Conservation (phyloP, 805 yeast genomes). For the Kuraishia ogatae region DNA sequence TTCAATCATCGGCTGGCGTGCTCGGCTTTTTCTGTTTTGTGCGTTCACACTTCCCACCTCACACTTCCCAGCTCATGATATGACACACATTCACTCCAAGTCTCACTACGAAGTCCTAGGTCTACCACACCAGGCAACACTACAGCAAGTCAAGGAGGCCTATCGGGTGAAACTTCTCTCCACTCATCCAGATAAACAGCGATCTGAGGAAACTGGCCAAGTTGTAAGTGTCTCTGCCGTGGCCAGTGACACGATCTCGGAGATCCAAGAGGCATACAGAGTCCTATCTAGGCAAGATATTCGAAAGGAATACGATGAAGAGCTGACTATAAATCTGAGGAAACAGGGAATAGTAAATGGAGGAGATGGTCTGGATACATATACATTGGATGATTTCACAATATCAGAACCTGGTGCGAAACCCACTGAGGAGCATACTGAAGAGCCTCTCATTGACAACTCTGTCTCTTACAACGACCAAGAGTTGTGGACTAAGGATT, state of each 20-base stretch:
- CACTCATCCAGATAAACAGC: conserved; percentile 76
- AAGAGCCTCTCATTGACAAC: no score
- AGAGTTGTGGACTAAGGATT: conserved; percentile 33
- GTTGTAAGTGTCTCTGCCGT: conserved; percentile 4
- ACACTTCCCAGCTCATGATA: neutral
- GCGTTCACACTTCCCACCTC: neutral
- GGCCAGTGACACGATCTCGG: conserved; percentile 22
- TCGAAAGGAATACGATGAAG: conserved; percentile 44
- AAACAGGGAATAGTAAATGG: conserved; percentile 29
- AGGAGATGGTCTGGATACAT: conserved; percentile 66
- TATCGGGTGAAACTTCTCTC: conserved; percentile 52
- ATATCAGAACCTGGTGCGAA: conserved; percentile 15
- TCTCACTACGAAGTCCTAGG: conserved; percentile 55
- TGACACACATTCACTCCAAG: neutral
- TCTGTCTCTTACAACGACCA: neutral
- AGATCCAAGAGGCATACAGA: conserved; percentile 58
- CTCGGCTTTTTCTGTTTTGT: neutral
- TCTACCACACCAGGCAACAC: conserved; percentile 28
- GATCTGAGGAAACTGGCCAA: conserved; percentile 2
- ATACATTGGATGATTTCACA: conserved; percentile 55
- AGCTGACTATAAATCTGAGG: conserved; percentile 13
- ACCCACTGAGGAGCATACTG: no score
- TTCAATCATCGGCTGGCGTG: neutral
- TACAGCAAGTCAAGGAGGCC: conserved; percentile 44
- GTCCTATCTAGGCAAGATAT: conserved; percentile 31